Evolutionary conservation across 2,329 filamentous ascomycete species (phyloP).

Genomic region (Claviceps sp.): DNA sequence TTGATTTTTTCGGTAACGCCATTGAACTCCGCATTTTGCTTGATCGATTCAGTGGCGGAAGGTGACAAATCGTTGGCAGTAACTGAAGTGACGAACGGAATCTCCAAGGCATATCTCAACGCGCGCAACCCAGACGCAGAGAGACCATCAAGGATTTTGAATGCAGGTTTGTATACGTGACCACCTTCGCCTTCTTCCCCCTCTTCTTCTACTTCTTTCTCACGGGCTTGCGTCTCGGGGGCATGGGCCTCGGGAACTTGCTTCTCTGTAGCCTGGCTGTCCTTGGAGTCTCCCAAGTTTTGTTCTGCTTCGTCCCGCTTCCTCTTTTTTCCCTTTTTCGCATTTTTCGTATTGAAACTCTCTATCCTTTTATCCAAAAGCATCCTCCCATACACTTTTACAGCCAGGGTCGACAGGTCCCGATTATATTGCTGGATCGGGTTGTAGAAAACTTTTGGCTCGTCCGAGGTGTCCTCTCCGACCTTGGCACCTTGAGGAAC

Average conservation of each 20-base stretch:
- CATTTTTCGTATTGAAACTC: conserved; percentile 21
- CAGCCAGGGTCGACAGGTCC: conserved; percentile 82
- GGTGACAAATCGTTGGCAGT: conserved; percentile 82
- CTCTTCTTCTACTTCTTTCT: not conserved
- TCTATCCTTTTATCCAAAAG: conserved; percentile 31
- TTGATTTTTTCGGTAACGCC: conserved; percentile 55
- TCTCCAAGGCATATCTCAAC: conserved; percentile 79
- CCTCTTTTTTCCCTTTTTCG: conserved; percentile 31
- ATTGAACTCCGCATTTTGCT: conserved; percentile 76
- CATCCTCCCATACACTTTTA: conserved; percentile 75
- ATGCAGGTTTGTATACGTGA: conserved; percentile 30
- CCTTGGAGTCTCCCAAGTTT: not conserved
- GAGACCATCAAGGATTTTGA: conserved; percentile 86
- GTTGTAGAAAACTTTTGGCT: conserved; percentile 90
- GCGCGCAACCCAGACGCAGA: conserved; percentile 89
- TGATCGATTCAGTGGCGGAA: conserved; percentile 67
- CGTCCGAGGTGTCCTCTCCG: conserved; percentile 40
- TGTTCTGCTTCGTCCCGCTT: conserved; percentile 25
- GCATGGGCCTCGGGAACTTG: not conserved
- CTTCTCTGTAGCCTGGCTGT: not conserved
- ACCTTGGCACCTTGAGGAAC: conserved; percentile 33
- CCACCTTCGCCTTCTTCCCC: conserved; percentile 9
- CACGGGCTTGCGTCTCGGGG: conserved; percentile 5
- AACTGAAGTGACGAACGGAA: conserved; percentile 69
- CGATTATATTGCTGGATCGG: conserved; percentile 98